A percentile compares a stretch with the other conserved stretches of the same genome.
These are phyloP conservation scores for Aspergillus jensenii DNA, from an alignment of 2,329 filamentous ascomycete species.

Conservation along the genomic window DNA sequence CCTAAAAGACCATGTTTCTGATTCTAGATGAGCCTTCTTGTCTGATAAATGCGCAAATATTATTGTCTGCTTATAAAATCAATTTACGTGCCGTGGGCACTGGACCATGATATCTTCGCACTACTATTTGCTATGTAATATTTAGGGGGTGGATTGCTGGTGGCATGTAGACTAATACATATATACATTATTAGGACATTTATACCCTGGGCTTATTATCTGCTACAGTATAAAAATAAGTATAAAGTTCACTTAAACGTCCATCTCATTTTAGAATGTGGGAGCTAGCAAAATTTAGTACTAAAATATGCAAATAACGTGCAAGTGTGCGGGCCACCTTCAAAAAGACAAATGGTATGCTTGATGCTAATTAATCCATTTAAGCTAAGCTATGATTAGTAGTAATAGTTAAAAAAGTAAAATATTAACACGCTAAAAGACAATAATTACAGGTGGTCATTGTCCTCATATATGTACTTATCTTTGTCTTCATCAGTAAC, in stretches of 20 bases:
- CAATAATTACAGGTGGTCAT: neutral
- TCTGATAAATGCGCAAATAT: neutral
- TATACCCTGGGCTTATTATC: too few relatives aligned
- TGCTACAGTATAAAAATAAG: too few relatives aligned
- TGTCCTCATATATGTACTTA: constrained; percentile 5
- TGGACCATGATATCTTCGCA: neutral
- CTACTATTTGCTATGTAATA: too few relatives aligned
- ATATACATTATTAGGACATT: too few relatives aligned
- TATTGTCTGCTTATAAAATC: neutral
- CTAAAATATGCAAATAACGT: too few relatives aligned
- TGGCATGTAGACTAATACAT: too few relatives aligned
- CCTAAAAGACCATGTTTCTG: constrained; percentile 20
- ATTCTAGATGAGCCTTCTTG: neutral
- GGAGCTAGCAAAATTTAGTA: too few relatives aligned
- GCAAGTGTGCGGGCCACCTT: too few relatives aligned
- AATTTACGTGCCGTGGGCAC: neutral
- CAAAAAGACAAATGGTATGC: neutral
- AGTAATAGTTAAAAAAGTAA: neutral
- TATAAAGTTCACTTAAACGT: too few relatives aligned
- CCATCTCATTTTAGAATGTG: too few relatives aligned
- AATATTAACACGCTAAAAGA: neutral
- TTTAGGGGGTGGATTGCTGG: too few relatives aligned
- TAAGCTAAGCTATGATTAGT: neutral
- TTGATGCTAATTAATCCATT: neutral
- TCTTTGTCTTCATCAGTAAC: constrained; percentile 4